Base-by-base conservation (phyloP, 495 filamentous ascomycete species). In the Aspergillus bridgeri region DNA sequence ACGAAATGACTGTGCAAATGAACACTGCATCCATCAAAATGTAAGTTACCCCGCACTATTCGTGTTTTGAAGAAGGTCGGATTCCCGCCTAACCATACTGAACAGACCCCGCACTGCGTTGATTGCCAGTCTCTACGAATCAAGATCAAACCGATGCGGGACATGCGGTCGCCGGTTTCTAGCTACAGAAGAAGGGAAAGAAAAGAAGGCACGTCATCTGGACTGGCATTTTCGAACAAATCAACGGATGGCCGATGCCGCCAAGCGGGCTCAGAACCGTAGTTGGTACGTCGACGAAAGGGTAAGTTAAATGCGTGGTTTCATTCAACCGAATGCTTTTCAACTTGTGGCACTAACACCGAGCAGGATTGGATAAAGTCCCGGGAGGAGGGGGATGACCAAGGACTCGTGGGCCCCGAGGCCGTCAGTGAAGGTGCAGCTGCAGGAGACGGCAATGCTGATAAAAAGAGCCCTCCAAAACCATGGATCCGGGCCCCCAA, bases 221-320 rank as follows among this genome's bases (percentile, higher is more conserved):
- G 94, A 98, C 69, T 98, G 93, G 94, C 94, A 98, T 70, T 98
- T 98, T 76, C 83, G 86, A 25, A 93, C 93, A 3, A 93, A 96
- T 67, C 89, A 90, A 69, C 88, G 92, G 22, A 87, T 94, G 76
- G 83, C 84, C 6, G 93, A 98, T 43, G 84, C 84, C 42, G 83
- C 88, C 60, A 89, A 85, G 68, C 83, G 90, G 44, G 91, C 89
- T 9, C 89, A 95, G 62, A 90, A 90, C 64, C 85, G 94, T 29
- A 91, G 88, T 69, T 97, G 90, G 90, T 96, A 94, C 68, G 87
- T 96, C 48, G 90, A 92, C 66, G 91, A 96, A 76, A 75, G 89
- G 81, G 90, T 93, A 79, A 72, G 88, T 80, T 42, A 53, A 33
- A 29, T 17, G 24, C 47, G 42, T 9, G 19, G n/a, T 44, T 44